A percentile compares a stretch with the other conserved stretches of the same genome.
Conservation (phyloP, 768 basidiomycete species). For the Lactifluus hygrophoroides region DNA sequence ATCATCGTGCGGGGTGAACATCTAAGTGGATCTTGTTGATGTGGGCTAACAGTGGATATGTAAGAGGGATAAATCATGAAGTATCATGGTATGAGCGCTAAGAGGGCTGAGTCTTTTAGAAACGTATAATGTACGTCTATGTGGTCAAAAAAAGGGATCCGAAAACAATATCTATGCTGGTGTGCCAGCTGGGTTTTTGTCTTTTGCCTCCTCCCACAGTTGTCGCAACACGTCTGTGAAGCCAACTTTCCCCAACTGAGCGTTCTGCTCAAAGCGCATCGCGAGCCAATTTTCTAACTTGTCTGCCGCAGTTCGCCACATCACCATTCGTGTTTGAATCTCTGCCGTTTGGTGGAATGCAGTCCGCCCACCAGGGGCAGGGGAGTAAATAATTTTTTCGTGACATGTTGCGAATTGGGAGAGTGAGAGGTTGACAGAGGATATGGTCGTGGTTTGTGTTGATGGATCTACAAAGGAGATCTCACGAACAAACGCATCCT, state of each 20-base stretch:
- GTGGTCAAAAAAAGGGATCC: conserved; percentile 13
- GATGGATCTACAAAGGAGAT: conserved; percentile 88
- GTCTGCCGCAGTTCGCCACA: conserved; percentile 78
- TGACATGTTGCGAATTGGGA: conserved; percentile 93
- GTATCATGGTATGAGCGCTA: conserved; percentile 20
- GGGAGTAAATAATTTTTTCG: conserved; percentile 82
- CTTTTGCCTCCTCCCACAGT: conserved; percentile 64
- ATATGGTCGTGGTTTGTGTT: conserved; percentile 71
- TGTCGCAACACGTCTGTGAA: conserved; percentile 83
- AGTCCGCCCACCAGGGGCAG: conserved; percentile 54
- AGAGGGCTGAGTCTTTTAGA: conserved; percentile 23
- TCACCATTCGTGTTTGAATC: conserved; percentile 71
- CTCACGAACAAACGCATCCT: conserved; percentile 91
- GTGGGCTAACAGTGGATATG: conserved; percentile 10
- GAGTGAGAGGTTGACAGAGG: conserved; percentile 87
- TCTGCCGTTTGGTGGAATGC: conserved; percentile 85
- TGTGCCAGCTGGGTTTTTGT: conserved; percentile 34
- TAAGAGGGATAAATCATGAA: conserved; percentile 25
- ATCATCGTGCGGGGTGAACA: background rate
- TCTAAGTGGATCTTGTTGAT: conserved; percentile 1
- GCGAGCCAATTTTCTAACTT: conserved; percentile 79
- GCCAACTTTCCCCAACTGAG: conserved; percentile 77
- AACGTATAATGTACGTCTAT: conserved; percentile 21
- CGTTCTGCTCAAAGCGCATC: conserved; percentile 88
- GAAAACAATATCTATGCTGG: conserved; percentile 20